phyloP scores from a whole-genome alignment of 192 early-diverging fungal species.

The Gryganskiella cystojenkinii region DNA sequence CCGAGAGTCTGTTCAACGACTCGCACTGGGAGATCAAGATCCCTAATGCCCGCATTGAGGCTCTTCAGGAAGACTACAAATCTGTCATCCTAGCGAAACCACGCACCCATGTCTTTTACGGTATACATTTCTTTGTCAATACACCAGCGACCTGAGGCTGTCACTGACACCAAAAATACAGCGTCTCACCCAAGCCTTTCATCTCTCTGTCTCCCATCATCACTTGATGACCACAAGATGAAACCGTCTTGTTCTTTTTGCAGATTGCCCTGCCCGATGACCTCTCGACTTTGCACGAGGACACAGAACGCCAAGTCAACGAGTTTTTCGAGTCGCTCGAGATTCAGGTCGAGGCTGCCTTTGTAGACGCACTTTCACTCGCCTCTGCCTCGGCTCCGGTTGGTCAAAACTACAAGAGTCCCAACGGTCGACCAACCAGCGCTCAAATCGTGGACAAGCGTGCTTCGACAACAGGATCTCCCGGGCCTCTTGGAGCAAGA shows the following conservation, averaged over 20 bases:
- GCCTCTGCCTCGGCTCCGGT: slow-evolving; percentile 2
- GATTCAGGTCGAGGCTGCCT: slow-evolving; percentile 64
- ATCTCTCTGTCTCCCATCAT: too few relatives aligned
- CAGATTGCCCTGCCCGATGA: slow-evolving; percentile 52
- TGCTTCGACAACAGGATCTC: slow-evolving; percentile 12
- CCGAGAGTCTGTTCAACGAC: slow-evolving; percentile 51
- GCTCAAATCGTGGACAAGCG: slow-evolving; percentile 21
- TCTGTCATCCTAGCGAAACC: slow-evolving; percentile 45
- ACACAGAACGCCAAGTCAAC: slow-evolving; percentile 32
- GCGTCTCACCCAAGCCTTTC: too few relatives aligned
- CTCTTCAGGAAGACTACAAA: slow-evolving; percentile 40
- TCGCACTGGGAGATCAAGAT: slow-evolving; percentile 53
- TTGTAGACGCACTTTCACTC: slow-evolving; percentile 47
- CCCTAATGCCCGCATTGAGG: slow-evolving; percentile 47
- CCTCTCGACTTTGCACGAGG: slow-evolving; percentile 45
- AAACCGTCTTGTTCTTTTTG: slow-evolving; percentile 49
- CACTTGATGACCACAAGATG: slow-evolving; percentile 40
- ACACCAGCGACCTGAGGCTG: not conserved
- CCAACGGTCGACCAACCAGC: slow-evolving; percentile 26
- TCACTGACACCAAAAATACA: too few relatives aligned
- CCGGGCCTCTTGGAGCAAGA: slow-evolving; percentile 39
- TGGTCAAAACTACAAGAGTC: slow-evolving; percentile 20
- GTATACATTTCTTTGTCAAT: slow-evolving; percentile 11
- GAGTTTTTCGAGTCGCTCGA: slow-evolving; percentile 63
- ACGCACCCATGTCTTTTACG: slow-evolving; percentile 55